Evolutionary conservation across 106 monocot species (phyloP), one percentile per base, ranked within the genome.

Genomic region (Phalaenopsis aphrodite): DNA sequence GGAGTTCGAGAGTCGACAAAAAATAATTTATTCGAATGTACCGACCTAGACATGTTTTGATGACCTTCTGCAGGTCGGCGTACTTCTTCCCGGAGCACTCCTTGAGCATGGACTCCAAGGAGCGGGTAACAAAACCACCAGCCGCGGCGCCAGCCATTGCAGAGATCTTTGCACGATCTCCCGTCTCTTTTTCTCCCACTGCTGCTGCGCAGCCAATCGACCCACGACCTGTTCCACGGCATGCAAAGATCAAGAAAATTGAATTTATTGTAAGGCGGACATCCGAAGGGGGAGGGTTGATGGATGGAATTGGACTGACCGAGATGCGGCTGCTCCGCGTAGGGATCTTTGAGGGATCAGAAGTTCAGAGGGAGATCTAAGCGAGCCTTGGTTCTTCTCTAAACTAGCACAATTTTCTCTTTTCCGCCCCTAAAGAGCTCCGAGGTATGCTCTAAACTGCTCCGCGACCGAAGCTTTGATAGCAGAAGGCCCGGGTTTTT

Each of bases 61-160:
- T 94, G 75, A 94, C 84, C 84, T 87, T 86, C 84, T 97, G 94
- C 41, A 97, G 85, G 5, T 77, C 41, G 36, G 83, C 72, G 74
- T 89, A 81, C 89, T 97, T 94, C 86, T 92, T 94, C 41, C 80
- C 87, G 45, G 88, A 75, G 84, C 89, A 90, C 82, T 97, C 94
- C 81, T 94, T 97, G 77, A 94, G 90, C 97, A 97, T 97, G 82
- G 86, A 80, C 87, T 97, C 97, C 79, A 97, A 89, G 43, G 94
- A 89, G 72, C 97, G 94, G 58, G 89, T 90, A 64, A 97, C 84
- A 78, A 97, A 97, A 19, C 89, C 93, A 5, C 94, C 94, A 8
- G 94, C 92, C 14, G 94, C 92, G 5, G 94, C 92, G 14, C 92
- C 94, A 30, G 94, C 92, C 94, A 97, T 97, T 46, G 81, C 78